phyloP scores from a whole-genome alignment of 2,329 filamentous ascomycete genomes.

The Paecilomyces dactylethromorphus region DNA sequence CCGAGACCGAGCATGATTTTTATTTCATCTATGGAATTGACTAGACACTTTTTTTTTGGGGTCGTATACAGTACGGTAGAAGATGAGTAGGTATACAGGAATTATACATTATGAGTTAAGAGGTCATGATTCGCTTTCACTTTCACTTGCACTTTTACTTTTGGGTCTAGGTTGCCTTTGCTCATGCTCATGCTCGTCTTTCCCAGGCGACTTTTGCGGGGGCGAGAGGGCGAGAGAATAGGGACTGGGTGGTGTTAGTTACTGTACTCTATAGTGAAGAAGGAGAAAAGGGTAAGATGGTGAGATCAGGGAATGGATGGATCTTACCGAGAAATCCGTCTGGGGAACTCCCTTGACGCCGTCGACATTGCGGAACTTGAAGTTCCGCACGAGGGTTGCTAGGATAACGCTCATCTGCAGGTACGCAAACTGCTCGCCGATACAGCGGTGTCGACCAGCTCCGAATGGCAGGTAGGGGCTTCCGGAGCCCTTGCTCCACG shows the following conservation, averaged over 20 bases:
- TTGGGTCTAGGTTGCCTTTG: not conserved
- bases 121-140: not conserved
- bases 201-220: slow-evolving; percentile 3
- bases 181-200: not conserved
- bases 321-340: not conserved
- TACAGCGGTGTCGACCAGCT: slow-evolving; percentile 86
- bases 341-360: slow-evolving; percentile 32
- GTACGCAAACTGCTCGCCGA: slow-evolving; percentile 95
- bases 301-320: not conserved
- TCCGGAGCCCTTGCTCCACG: slow-evolving; percentile 82
- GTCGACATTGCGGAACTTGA: slow-evolving; percentile 72
- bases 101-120: not conserved
- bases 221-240: slow-evolving; percentile 5
- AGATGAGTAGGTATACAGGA: not conserved
- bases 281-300: not conserved
- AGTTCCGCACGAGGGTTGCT: slow-evolving; percentile 66
- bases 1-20: too few relatives aligned
- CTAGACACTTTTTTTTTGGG: too few relatives aligned
- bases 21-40: not conserved
- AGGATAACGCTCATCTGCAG: slow-evolving; percentile 83
- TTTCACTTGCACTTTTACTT: too few relatives aligned
- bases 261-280: too few relatives aligned
- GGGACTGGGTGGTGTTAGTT: slow-evolving; percentile 2
- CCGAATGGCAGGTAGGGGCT: slow-evolving; percentile 93
- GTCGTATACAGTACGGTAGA: not conserved